phyloP scores from a whole-genome alignment of 306 rosid genomes.

The Vigna unguiculata region DNA sequence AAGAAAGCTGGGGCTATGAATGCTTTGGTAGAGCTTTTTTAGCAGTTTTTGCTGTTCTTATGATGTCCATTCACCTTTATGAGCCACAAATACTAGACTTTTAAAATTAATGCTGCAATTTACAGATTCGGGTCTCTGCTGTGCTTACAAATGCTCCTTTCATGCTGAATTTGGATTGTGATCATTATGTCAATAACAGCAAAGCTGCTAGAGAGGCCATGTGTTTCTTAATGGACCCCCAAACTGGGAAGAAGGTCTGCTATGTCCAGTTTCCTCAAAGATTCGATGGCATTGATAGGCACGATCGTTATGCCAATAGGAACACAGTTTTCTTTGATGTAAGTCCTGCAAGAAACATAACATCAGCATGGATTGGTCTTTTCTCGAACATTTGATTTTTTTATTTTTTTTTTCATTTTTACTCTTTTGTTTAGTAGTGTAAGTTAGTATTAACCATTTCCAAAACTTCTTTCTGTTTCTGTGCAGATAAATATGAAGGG shows the following conservation, averaged over 20 bases:
- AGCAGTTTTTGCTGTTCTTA: constrained; percentile 34
- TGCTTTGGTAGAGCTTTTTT: constrained; percentile 66
- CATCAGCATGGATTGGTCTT: constrained; percentile 3
- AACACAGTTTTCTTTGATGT: constrained; percentile 65
- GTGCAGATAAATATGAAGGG: constrained; percentile 95
- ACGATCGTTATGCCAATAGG: constrained; percentile 61
- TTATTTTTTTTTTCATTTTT: not conserved
- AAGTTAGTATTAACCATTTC: constrained; percentile 11
- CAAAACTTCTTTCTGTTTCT: constrained; percentile 38
- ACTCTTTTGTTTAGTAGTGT: not conserved
- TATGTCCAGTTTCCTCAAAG: constrained; percentile 62
- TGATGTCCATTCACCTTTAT: constrained; percentile 32
- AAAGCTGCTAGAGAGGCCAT: constrained; percentile 61
- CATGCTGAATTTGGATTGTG: constrained; percentile 64
- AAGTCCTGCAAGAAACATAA: constrained; percentile 41
- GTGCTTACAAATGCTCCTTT: constrained; percentile 64
- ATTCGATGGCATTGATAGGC: constrained; percentile 54
- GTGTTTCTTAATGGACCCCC: constrained; percentile 64
- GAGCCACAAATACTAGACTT: constrained; percentile 7
- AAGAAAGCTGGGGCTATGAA: constrained; percentile 99
- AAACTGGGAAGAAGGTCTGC: constrained; percentile 59
- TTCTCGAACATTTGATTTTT: not conserved
- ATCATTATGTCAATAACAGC: constrained; percentile 56
- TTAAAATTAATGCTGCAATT: constrained; percentile 4
- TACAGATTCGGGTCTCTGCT: constrained; percentile 59